These are phyloP conservation scores for Solidago caesia DNA, from an alignment of 129 eudicot species.

Conservation along the genomic window DNA sequence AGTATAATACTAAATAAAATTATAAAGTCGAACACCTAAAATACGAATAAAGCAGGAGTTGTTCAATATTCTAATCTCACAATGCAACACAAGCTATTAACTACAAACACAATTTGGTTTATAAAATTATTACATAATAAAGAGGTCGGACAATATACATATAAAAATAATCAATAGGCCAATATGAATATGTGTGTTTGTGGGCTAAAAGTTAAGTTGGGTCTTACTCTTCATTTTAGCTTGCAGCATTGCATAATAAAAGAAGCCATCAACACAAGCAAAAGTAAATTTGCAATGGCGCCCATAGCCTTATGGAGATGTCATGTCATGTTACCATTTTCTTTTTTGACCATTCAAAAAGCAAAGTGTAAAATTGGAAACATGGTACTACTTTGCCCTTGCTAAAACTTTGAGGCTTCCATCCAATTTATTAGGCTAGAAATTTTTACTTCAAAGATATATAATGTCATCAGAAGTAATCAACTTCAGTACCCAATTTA, in stretches of 20 bases:
- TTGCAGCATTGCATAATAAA: neutral
- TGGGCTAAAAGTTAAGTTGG: neutral
- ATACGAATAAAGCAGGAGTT: no score
- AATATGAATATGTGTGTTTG: neutral
- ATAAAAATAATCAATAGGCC: neutral
- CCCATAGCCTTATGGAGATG: conserved; percentile 17
- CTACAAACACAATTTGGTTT: neutral
- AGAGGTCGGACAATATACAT: neutral
- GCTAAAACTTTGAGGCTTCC: neutral
- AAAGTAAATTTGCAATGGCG: conserved; percentile 8
- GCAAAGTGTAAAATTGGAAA: conserved; percentile 17
- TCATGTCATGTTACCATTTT: conserved; percentile 21
- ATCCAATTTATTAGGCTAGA: conserved; percentile 5
- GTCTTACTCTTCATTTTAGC: neutral
- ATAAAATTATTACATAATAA: neutral
- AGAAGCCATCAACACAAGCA: conserved; percentile 2
- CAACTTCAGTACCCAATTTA: neutral
- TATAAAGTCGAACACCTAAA: no score
- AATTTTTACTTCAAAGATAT: neutral
- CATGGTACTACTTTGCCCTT: conserved; percentile 16
- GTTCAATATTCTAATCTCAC: neutral
- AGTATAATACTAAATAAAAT: no score
- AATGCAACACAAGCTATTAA: neutral
- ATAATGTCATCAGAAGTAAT: neutral
- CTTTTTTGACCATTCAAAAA: conserved; percentile 17